These are phyloP conservation scores for Phialocephala sp. DNA, from an alignment of 2,329 filamentous ascomycete genomes.

Conservation along the genomic window DNA sequence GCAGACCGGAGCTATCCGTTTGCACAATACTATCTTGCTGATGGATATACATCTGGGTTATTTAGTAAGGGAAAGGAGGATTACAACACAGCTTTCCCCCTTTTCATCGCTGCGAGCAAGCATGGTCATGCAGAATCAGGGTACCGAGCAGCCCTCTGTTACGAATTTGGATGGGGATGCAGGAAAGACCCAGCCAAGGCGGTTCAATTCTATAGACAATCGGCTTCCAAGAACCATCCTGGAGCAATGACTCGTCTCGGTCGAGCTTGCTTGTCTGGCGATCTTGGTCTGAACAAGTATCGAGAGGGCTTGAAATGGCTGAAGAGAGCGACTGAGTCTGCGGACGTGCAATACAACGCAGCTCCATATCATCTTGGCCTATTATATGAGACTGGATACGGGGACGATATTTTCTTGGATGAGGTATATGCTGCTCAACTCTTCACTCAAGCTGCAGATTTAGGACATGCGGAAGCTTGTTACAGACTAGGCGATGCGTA, in stretches of 20 bases:
- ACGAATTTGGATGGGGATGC: conserved; percentile 98
- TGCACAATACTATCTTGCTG: conserved; percentile 95
- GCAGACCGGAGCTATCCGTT: conserved; percentile 92
- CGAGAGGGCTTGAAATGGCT: conserved; percentile 95
- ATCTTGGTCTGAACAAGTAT: conserved; percentile 85
- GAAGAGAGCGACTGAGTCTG: conserved; percentile 88
- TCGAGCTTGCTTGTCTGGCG: conserved; percentile 86
- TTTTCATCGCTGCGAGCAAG: conserved; percentile 93
- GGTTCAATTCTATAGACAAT: conserved; percentile 88
- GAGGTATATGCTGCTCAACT: conserved; percentile 89
- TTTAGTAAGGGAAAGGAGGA: conserved; percentile 96
- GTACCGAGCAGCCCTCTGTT: conserved; percentile 91
- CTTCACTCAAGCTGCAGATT: conserved; percentile 90
- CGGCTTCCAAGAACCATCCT: conserved; percentile 92
- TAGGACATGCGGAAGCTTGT: conserved; percentile 86
- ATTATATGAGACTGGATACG: conserved; percentile 91
- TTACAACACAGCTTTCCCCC: conserved; percentile 86
- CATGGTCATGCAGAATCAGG: conserved; percentile 96
- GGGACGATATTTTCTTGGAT: conserved; percentile 92
- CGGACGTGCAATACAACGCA: conserved; percentile 89
- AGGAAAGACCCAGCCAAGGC: conserved; percentile 89
- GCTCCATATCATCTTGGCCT: conserved; percentile 90
- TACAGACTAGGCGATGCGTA: conserved; percentile 95
- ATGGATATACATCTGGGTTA: conserved; percentile 91
- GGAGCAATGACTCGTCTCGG: conserved; percentile 93